These are phyloP conservation scores for Monilinia laxa DNA, from an alignment of 2,329 filamentous ascomycete genomes.

Conservation along the genomic window DNA sequence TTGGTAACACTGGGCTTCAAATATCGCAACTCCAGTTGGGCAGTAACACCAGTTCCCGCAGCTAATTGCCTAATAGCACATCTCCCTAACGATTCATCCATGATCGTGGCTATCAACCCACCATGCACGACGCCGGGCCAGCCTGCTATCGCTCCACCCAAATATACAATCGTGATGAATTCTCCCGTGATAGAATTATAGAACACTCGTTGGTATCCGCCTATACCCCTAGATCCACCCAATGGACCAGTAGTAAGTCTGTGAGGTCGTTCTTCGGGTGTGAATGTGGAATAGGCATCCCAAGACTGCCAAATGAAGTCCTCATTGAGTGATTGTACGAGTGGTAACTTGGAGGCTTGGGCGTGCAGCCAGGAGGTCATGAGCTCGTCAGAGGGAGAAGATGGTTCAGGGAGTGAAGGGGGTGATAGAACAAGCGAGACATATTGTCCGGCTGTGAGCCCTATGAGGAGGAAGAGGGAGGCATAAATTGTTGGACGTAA, in stretches of 20 bases:
- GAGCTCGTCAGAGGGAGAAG: slow-evolving; percentile 45
- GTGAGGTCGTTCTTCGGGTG: slow-evolving; percentile 25
- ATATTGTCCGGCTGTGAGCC: slow-evolving; percentile 44
- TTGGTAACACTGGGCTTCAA: slow-evolving; percentile 58
- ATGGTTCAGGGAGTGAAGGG: slow-evolving; percentile 44
- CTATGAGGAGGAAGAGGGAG: slow-evolving; percentile 45
- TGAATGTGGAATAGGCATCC: slow-evolving; percentile 45
- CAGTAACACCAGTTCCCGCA: slow-evolving; percentile 53
- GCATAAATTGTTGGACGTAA: slow-evolving; percentile 39
- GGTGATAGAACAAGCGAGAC: slow-evolving; percentile 47
- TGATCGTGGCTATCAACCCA: slow-evolving; percentile 64
- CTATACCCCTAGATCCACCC: slow-evolving; percentile 45
- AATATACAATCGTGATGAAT: slow-evolving; percentile 62
- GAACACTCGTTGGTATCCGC: slow-evolving; percentile 61
- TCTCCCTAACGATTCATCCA: slow-evolving; percentile 69
- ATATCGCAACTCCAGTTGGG: slow-evolving; percentile 61
- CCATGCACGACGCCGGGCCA: slow-evolving; percentile 74
- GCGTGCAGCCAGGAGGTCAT: slow-evolving; percentile 45
- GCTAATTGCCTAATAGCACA: slow-evolving; percentile 54
- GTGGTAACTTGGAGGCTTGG: slow-evolving; percentile 48
- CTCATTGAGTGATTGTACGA: slow-evolving; percentile 48
- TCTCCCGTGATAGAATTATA: slow-evolving; percentile 59
- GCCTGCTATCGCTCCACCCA: slow-evolving; percentile 63
- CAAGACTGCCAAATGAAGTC: slow-evolving; percentile 47
- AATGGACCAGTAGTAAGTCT: slow-evolving; percentile 48